These are phyloP conservation scores for Eryngium alpinum DNA, from an alignment of 140 eudicot species.

Conservation along the genomic window DNA sequence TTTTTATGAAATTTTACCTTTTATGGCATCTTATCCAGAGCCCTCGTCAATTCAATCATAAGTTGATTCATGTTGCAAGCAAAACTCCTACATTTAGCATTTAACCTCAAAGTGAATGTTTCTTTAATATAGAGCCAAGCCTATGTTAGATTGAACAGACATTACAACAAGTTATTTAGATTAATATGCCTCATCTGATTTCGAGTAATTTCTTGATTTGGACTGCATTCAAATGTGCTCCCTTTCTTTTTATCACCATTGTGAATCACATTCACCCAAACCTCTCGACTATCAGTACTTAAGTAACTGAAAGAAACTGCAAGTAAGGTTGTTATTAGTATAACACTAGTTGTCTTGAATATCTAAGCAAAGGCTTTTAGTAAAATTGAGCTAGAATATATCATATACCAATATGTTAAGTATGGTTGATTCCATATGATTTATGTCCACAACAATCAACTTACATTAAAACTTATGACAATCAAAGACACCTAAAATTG, in stretches of 20 bases:
- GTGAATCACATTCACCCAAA: constrained; percentile 84
- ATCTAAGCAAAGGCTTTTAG: constrained; percentile 12
- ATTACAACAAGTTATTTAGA: constrained; percentile 13
- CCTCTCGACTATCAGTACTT: constrained; percentile 71
- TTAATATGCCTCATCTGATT: constrained; percentile 75
- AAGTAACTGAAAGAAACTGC: constrained; percentile 97
- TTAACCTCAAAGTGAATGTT: constrained; percentile 4
- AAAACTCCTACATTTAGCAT: constrained; percentile 58
- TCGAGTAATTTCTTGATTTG: constrained; percentile 74
- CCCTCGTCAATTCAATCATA: constrained; percentile 88
- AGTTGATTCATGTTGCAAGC: constrained; percentile 96
- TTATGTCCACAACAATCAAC: background rate
- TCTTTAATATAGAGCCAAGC: background rate
- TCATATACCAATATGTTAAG: background rate
- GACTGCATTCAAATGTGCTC: constrained; percentile 67
- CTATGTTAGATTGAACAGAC: constrained; percentile 10
- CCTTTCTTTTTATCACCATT: constrained; percentile 75
- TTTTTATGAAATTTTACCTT: constrained; percentile 46
- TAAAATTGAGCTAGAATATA: constrained; percentile 12
- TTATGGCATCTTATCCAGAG: constrained; percentile 98
- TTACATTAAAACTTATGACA: background rate
- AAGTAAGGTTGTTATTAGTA: constrained; percentile 25
- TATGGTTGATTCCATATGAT: background rate
- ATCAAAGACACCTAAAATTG: background rate
- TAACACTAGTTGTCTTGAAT: constrained; percentile 9